A percentile compares a stretch with the other conserved stretches of the same genome.
Evolutionary conservation across 1,284 basidiomycete species (phyloP).

Genomic region (Mrakiaceae sp.): DNA sequence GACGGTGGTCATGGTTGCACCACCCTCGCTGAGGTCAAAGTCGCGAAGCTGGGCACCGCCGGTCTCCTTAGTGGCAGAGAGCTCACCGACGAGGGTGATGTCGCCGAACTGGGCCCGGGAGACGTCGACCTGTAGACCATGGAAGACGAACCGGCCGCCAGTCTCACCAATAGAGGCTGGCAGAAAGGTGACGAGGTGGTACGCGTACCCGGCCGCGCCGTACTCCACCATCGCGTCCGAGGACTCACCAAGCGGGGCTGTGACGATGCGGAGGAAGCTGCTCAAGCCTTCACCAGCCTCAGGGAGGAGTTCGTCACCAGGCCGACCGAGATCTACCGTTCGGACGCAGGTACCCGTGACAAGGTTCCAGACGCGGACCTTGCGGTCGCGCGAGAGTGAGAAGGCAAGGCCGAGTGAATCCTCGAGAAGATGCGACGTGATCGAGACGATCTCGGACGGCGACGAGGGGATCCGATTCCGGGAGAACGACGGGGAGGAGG

Average conservation of each 20-base stretch:
- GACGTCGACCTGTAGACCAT: slow-evolving; percentile 25
- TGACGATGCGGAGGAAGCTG: not conserved
- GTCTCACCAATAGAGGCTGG: not conserved
- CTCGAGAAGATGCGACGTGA: slow-evolving; percentile 14
- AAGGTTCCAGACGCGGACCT: slow-evolving; percentile 63
- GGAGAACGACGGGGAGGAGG: slow-evolving; percentile 49
- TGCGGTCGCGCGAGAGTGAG: slow-evolving; percentile 78
- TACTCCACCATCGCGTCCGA: not conserved
- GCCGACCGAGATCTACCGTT: slow-evolving; percentile 32
- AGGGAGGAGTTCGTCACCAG: slow-evolving; percentile 21
- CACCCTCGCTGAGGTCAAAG: slow-evolving; percentile 24
- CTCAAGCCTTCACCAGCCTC: not conserved
- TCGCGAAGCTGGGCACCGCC: slow-evolving; percentile 31
- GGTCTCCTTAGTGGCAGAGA: slow-evolving; percentile 19
- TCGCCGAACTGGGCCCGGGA: slow-evolving; percentile 26
- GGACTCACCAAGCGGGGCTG: not conserved
- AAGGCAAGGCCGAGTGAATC: slow-evolving; percentile 56
- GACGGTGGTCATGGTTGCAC: slow-evolving; percentile 32
- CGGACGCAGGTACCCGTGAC: slow-evolving; percentile 30
- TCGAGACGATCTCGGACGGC: slow-evolving; percentile 12
- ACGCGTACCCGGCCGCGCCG: not conserved
- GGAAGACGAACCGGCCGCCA: slow-evolving; percentile 31
- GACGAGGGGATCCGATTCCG: slow-evolving; percentile 9
- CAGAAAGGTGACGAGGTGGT: slow-evolving; percentile 3
- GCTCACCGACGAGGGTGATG: slow-evolving; percentile 1